Evolutionary conservation across 352 stramenopile genomes (phyloP), one percentile per base, ranked within the genome.

Genomic region (Halophytophthora polymorphica): DNA sequence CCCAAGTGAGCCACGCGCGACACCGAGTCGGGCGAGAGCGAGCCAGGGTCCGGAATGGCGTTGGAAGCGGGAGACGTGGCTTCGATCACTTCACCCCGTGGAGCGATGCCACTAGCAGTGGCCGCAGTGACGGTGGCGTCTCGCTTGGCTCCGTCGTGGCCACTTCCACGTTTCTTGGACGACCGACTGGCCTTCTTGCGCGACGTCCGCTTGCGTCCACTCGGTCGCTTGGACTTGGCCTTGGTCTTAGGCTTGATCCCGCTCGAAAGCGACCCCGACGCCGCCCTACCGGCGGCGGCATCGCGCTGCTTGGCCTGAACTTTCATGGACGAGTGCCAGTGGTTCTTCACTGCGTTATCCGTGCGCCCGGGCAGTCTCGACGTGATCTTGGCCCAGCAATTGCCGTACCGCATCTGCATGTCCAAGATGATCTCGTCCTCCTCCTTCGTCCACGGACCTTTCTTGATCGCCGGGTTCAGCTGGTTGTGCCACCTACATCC

Each of bases 321-420:
- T 57, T 92, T 90, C 58, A 94, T 73, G 18, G 83, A 93, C 18
- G 83, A 92, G 37, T 98, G 81, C 90, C 92, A 98, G 35, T 96
- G 86, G 63, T 99, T 99, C 72, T 99, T 99, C 41, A 99, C 96
- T 2, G 89, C 88, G 43, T 99, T 99, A 59, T 99, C 95, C 0
- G 85, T 95, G 3, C 97, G 74, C 2, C 97, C 97, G 17, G 93
- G 93, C n/a, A 99, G 68, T 15, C 86, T 73, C 64, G 98, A 93
- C 0, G 96, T 95, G 64, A 99, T 99, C 68, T 98, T 95, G 5
- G 93, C 92, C 97, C 97, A 99, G 19, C 89, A 81, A 60, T 99
- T 99, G 14, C 97, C 97, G 34, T 87, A 81, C 51, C 83, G 73
- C 28, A 64, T 66, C 48, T 98, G 90, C 68, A 90, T 80, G 13